These are phyloP conservation scores for Epichloe sp. DNA, from an alignment of 2,329 filamentous ascomycete species.

Conservation along the genomic window DNA sequence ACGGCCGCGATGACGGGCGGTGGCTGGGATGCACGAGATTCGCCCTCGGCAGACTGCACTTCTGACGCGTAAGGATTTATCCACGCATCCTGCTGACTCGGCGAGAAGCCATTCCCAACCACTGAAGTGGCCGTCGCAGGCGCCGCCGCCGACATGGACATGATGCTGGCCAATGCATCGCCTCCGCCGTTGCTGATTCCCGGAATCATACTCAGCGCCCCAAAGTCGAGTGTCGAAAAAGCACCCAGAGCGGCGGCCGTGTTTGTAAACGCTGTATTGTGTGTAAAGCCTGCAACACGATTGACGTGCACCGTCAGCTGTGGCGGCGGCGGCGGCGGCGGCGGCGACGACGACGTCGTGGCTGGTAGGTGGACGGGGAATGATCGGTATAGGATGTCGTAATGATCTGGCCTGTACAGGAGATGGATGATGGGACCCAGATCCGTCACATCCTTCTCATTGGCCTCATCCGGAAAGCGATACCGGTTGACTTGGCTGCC, in stretches of 20 bases:
- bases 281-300: slow-evolving; percentile 33
- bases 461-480: slow-evolving; percentile 44
- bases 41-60: slow-evolving; percentile 11
- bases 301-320: slow-evolving; percentile 34
- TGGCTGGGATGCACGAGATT: slow-evolving; percentile 9
- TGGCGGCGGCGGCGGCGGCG: neutral
- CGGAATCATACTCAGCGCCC: slow-evolving; percentile 33
- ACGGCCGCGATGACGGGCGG: slow-evolving; percentile 19
- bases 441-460: slow-evolving; percentile 27
- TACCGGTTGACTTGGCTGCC: slow-evolving; percentile 65
- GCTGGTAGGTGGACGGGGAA: slow-evolving; percentile 13
- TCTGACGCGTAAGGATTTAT: slow-evolving; percentile 18
- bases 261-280: slow-evolving; percentile 30
- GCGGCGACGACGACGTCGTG: slow-evolving; percentile 8
- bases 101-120: slow-evolving; percentile 19
- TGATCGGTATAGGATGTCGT: slow-evolving; percentile 79
- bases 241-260: slow-evolving; percentile 25
- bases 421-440: slow-evolving; percentile 41
- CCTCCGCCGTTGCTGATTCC: slow-evolving; percentile 20
- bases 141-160: slow-evolving; percentile 22
- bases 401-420: slow-evolving; percentile 67
- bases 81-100: slow-evolving; percentile 25
- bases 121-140: slow-evolving; percentile 12
- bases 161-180: slow-evolving; percentile 14
- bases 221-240: slow-evolving; percentile 30